Base-by-base conservation (phyloP, 345 rosid species). In the Anacardium occidentale region DNA sequence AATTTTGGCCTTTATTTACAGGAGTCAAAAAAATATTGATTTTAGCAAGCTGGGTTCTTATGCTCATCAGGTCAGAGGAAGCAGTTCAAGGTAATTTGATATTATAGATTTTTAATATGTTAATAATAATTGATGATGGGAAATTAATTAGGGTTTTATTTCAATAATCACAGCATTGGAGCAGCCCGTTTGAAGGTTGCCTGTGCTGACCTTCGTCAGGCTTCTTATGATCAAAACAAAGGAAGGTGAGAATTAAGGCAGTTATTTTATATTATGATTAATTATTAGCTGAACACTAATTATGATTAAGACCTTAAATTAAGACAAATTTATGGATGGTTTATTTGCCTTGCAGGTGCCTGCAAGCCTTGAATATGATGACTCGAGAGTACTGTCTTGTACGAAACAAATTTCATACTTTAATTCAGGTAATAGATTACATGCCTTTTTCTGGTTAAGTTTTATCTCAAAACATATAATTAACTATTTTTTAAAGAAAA, bases 61-160 rank as follows among this genome's bases (percentile, higher is more conserved):
- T 45, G 72, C 78, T 80, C 78, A 77, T 80, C 83, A 73, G 71
- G 75, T 83, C 2, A 67, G 57, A 56, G 78, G 78, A 56, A 67
- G 76, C 34, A 68, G 68, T 44, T 74, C 74, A 15, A 71, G 75
- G 83, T 80, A 61, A 15, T 34, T 29, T 5, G 6, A 5, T 3
- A 34, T 34, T 34, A 29, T 29, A 29, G 32, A 29, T 29, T 29
- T 29, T 29, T 29, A 29, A 29, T 1, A 29, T 29, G 3, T 29
- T 29, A 29, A 29, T 29, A 29, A 29, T 29, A 29, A 29, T 29
- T 37, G 26, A 55, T 55, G 29, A 9, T 21, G 26, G 32, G 3
- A 21, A 20, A 20, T 21, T 56, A 21, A 22, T 26, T 2, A 8
- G 24, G 60, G 24, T 55, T 55, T 55, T 55, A 29, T 55, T n/a